Percentiles rank a stretch among this genome's conserved stretches.
Evolutionary conservation across 495 filamentous ascomycete genomes (phyloP).

Genomic region (Aspergillus diversus): DNA sequence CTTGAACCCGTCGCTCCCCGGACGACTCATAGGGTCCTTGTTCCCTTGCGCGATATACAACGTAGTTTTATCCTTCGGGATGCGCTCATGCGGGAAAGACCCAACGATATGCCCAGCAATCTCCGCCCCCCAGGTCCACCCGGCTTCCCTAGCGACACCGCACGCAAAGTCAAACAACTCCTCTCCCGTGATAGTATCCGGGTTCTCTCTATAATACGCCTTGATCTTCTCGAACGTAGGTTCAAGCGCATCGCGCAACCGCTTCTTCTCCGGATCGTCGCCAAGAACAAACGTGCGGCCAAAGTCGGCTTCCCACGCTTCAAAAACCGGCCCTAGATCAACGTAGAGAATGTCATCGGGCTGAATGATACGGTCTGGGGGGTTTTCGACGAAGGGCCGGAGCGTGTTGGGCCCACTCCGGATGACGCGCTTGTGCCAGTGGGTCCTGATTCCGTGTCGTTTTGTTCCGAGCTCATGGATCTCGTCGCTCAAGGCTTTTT

Average conservation of each 20-base stretch:
- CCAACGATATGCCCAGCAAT: slow-evolving; percentile 52
- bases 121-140: slow-evolving; percentile 46
- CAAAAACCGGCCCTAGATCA: slow-evolving; percentile 55
- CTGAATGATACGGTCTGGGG: slow-evolving; percentile 51
- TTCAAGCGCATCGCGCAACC: slow-evolving; percentile 47
- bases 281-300: slow-evolving; percentile 54
- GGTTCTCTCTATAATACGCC: slow-evolving; percentile 33
- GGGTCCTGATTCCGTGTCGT: slow-evolving; percentile 47
- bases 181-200: slow-evolving; percentile 45
- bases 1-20: slow-evolving; percentile 43
- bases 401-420: slow-evolving; percentile 54
- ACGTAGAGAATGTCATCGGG: slow-evolving; percentile 53
- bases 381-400: slow-evolving; percentile 49
- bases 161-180: slow-evolving; percentile 45
- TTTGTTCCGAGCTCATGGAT: slow-evolving; percentile 50
- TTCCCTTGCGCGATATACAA: slow-evolving; percentile 50
- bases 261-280: slow-evolving; percentile 45
- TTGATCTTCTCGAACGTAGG: slow-evolving; percentile 48
- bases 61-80: slow-evolving; percentile 46
- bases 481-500: slow-evolving; percentile 50
- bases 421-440: slow-evolving; percentile 57
- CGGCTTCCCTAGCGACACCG: slow-evolving; percentile 29
- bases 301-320: slow-evolving; percentile 56
- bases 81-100: slow-evolving; percentile 51
- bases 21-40: slow-evolving; percentile 36